Base-by-base conservation (phyloP, 2,329 filamentous ascomycete genomes). In the Claviceps humidiphila region DNA sequence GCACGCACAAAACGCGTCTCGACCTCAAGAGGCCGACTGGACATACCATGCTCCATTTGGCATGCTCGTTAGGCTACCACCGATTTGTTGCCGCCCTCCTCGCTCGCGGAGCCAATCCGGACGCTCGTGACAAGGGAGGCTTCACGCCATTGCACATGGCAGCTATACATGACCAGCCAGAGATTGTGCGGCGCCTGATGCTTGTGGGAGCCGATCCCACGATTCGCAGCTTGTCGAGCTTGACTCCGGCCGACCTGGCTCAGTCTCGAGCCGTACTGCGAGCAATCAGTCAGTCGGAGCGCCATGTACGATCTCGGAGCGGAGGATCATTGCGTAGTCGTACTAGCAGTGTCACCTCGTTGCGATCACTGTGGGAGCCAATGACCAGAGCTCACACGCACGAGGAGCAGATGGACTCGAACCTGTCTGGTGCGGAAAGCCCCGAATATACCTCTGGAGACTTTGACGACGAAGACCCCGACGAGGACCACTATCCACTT, bases 141-240 rank as follows among this genome's bases (percentile, higher is more conserved):
- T 91, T 88, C 66, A 89, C 87, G 4, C 82, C 89, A 14, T 76
- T 94, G 70, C 87, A 94, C 65, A 78, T 91, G 63, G 88, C 89
- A 20, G 82, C 85, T 26, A 77, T 94, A 61, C 84, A 86, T 65
- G 80, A 84, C 56, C 83, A 89, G 61, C 71, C 80, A 11, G 82
- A 89, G 62, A 88, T 93, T 58, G 83, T 91, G 14, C 78, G 84
- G 54, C 80, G 85, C 14, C 75, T 95, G 53, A 81, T 90, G 58
- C 73, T 85, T 24, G 78, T 80, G 42, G 85, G 87, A 41, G 87
- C 86, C 2, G 84, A 89, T 66, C 79, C 85, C 37, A 81, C 76
- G 45, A 73, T 86, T 54, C 76, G 82, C 58, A 90, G 82, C 61
- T 68, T 86, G 47, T 81, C 82, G 49, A 84, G 84, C 22, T 82